Evolutionary conservation across 1,139 yeast species (phyloP), one percentile per base, ranked within the genome.

Genomic region (Citeromyces hawaiiensis): DNA sequence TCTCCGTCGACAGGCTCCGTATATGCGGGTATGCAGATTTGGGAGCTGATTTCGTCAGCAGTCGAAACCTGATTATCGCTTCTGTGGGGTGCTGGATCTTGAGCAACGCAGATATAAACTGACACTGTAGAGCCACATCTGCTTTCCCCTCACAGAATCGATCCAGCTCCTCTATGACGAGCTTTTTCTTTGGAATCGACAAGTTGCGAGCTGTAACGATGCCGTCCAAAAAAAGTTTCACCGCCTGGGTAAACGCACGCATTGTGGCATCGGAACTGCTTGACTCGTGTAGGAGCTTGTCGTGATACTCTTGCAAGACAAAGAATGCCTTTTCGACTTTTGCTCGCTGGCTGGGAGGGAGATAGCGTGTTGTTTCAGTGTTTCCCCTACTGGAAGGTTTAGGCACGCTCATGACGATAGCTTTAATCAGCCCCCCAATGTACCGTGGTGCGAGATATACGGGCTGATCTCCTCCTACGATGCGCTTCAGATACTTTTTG

Each of bases 51-150:
- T 29, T 14, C 10, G 9, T 29, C 32, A 29, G 8, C 5, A 4
- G 15, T n/a, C 15, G 4, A 9, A 29, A 14, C 32, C 15, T 29
- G 32, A 29, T 14, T n/a, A 29, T n/a, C 32, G 32, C 32, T 14
- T 29, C 32, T n/a, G 32, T 29, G 15, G 32, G 32, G 32, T 29
- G 32, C 32, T 29, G 8, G 9, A 29, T 29, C 32, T 29, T 29
- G 32, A 29, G 32, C 32, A 29, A 9, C 5, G 32, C 15, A 14
- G 32, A 29, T 29, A 29, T 29, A 9, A 29, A 4, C 15, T n/a
- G 32, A 29, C 32, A 29, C 15, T 29, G 32, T 4, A 29, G 15
- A 29, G 32, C 15, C 6, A 29, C 15, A 10, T 29, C 32, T 10
- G 15, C 8, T 9, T 29, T 4, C 8, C 10, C 8, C 5, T 29